These are phyloP conservation scores for Ascochyta pisi DNA, from an alignment of 2,329 filamentous ascomycete genomes.

Conservation along the genomic window DNA sequence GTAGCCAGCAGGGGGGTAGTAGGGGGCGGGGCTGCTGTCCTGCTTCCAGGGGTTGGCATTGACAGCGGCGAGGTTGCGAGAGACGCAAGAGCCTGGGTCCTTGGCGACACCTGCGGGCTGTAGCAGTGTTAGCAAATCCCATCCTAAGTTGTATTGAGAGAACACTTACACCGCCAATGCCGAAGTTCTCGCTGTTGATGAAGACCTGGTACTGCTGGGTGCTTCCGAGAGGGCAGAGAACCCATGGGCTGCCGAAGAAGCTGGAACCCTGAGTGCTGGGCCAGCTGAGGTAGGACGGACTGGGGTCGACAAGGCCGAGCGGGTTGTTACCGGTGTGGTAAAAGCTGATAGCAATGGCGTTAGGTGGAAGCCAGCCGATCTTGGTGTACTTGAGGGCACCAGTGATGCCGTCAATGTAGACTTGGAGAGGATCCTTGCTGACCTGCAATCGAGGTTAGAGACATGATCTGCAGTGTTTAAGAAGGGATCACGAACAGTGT, in stretches of 20 bases:
- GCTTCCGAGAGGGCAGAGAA: conserved; percentile 28
- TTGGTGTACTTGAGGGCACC: conserved; percentile 35
- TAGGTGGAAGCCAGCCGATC: conserved; percentile 33
- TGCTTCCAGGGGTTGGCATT: conserved; percentile 28
- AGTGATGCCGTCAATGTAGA: conserved; percentile 32
- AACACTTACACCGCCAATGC: conserved; percentile 18
- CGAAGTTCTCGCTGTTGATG: conserved; percentile 35
- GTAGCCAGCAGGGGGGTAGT: conserved; percentile 9
- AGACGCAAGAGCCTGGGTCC: conserved; percentile 8
- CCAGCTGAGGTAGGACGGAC: conserved; percentile 38
- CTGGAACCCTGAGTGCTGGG: conserved; percentile 28
- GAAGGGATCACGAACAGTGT: conserved; percentile 30
- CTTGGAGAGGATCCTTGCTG: conserved; percentile 38
- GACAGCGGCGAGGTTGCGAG: conserved; percentile 24
- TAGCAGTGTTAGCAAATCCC: conserved; percentile 6
- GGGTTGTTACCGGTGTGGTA: conserved; percentile 40
- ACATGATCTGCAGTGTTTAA: background rate
- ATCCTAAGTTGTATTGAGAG: background rate
- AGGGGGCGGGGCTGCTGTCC: conserved; percentile 8
- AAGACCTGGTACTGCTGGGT: conserved; percentile 40
- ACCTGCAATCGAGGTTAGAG: conserved; percentile 26
- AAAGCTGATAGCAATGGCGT: conserved; percentile 33
- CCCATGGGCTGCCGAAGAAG: conserved; percentile 21
- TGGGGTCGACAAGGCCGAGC: conserved; percentile 27
- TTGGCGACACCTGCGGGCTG: conserved; percentile 26